Base-by-base conservation (phyloP, 495 filamentous ascomycete species). In the Lindgomyces ingoldianus region DNA sequence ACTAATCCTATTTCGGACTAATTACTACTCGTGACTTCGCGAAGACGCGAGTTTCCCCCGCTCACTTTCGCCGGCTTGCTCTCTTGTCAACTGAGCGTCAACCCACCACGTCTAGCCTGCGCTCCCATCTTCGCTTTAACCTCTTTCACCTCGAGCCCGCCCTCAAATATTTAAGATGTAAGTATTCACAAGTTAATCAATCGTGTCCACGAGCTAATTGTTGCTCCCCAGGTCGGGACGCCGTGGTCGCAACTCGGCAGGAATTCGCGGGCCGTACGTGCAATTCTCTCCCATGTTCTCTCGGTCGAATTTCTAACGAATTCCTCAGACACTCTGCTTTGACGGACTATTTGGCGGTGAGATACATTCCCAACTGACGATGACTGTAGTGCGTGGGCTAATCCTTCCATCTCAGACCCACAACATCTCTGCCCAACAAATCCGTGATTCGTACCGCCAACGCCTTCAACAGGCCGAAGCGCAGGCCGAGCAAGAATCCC, bases 361-460 rank as follows among this genome's bases (percentile, higher is more conserved):
- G 84, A 77, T 30, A 24, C 29, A 33, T 19, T 10, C 41, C 30
- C 16, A 19, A 47, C 14, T 47, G 4, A 4, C 8, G 6, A 18
- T 21, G 14, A 39, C 14, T 39, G 6, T 39, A 6, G 33, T 6
- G 14, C 6, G 33, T 39, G 6, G 33, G 14, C 33, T 39, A 39
- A 39, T 39, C 14, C 14, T 44, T 9, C 14, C 25, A 30, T 18
- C 14, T 33, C 65, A 91, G 85, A 87, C 90, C 11, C 88, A 96
- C 73, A 94, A 94, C 65, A 96, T 96, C 72, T 93, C 89, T n/a
- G 91, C 91, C 4, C 77, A 80, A 27, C 86, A 90, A 63, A 96
- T 96, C 65, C 81, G 84, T 41, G 75, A 83, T 57, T 85, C 91
- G 61, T 87, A 82, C 77, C 58, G 61, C 39, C 67, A 73, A 33